Conservation (phyloP, 108 stramenopile genomes). For the Fragilaria radians region DNA sequence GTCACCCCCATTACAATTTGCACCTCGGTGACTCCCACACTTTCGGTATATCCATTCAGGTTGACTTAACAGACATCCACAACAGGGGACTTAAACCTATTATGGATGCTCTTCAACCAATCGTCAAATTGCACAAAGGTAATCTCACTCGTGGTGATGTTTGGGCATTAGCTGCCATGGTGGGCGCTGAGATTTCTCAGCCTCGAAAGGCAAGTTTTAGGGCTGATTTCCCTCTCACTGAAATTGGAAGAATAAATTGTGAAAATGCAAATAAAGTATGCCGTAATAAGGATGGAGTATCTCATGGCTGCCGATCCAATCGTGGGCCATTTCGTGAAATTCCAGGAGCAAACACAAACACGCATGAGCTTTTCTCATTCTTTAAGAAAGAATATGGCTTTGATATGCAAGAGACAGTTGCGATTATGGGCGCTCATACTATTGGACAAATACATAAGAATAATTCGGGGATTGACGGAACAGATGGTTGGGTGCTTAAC, state of each 20-base stretch:
- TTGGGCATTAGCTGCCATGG: background rate
- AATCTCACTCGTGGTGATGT: background rate
- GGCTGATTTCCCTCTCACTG: background rate
- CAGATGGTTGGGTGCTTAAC: background rate
- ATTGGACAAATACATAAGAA: background rate
- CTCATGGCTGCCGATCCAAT: background rate
- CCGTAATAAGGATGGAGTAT: background rate
- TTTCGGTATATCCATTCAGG: background rate
- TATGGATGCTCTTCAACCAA: background rate
- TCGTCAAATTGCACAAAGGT: background rate
- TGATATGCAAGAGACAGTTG: background rate
- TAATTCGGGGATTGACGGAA: background rate
- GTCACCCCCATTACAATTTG: background rate
- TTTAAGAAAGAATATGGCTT: background rate
- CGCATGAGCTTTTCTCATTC: background rate
- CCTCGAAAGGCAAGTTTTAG: background rate
- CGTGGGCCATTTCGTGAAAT: background rate
- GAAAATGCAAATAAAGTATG: background rate
- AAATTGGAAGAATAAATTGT: background rate
- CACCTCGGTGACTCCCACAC: background rate
- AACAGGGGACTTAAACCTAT: background rate
- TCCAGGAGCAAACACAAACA: background rate
- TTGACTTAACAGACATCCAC: background rate
- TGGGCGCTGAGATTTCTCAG: background rate
- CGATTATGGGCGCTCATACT: background rate